Evolutionary conservation across 768 basidiomycete species (phyloP).

Genomic region (Megacollybia marginata): DNA sequence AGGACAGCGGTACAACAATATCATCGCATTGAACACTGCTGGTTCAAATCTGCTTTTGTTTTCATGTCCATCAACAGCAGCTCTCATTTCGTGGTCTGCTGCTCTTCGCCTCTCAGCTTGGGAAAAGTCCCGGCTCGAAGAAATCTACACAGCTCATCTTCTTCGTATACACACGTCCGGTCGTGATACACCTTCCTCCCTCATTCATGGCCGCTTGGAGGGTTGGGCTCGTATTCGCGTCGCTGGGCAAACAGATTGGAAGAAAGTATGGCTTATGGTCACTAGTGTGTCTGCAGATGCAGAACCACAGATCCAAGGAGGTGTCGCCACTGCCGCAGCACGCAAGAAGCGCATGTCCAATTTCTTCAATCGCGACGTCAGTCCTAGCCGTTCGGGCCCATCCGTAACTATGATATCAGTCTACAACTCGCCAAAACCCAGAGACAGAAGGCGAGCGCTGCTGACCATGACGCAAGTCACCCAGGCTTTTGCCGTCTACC

Average conservation of each 20-base stretch:
- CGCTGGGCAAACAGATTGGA: conserved; percentile 98
- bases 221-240: conserved; percentile 88
- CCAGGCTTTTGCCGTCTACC: conserved; percentile 92
- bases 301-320: conserved; percentile 11
- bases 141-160: conserved; percentile 95
- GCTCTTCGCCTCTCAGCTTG: conserved; percentile 85
- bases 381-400: conserved; percentile 19
- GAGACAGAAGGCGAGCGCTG: conserved; percentile 66
- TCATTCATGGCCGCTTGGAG: conserved; percentile 71
- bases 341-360: conserved; percentile 60
- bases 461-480: conserved; percentile 64
- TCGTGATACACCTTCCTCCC: conserved; percentile 51
- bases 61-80: conserved; percentile 66
- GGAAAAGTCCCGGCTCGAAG: conserved; percentile 93
- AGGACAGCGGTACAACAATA: conserved; percentile 57
- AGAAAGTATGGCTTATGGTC: conserved; percentile 80
- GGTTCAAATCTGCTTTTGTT: conserved; percentile 87
- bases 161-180: conserved; percentile 65
- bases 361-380: conserved; percentile 50
- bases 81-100: conserved; percentile 84
- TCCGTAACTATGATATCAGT: conserved; percentile 43
- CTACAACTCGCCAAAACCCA: conserved; percentile 56
- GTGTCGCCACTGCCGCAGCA: conserved; percentile 16
- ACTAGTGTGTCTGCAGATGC: conserved; percentile 32
- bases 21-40: conserved; percentile 90